Evolutionary conservation across 495 filamentous ascomycete species (phyloP), one percentile per base, ranked within the genome.

Genomic region (Extremus antarcticus): DNA sequence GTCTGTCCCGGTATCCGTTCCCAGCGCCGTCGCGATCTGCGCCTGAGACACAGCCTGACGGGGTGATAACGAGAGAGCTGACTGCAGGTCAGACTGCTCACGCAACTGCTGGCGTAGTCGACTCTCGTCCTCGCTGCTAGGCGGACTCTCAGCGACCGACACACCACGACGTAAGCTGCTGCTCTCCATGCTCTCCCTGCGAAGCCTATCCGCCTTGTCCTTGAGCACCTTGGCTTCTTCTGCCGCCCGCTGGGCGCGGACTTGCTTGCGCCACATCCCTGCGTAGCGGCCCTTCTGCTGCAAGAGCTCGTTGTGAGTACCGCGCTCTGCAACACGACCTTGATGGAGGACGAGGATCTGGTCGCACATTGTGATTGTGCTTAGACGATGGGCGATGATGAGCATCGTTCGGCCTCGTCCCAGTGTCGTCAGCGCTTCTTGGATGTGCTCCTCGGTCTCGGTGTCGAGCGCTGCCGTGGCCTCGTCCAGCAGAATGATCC

Each of bases 211-310:
- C 11, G 78, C 79, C 69, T 75, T 78, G 66, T 77, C 74, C 71
- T 54, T 74, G 66, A 65, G 73, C 61, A 65, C 74, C 74, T 46
- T 82, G 7, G 71, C 88, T 66, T 90, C 80, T 55, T 86, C 84
- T 0, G 84, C 83, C 1, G 89, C 91, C 55, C 79, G 78, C 69
- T 95, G 88, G 11, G 90, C 92, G 11, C 84, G 81, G 58, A 91
- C 89, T 65, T 98, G 92, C 68, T 94, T 94, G 65, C 82, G 80
- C 92, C 92, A 98, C 92, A 98, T 96, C 55, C 79, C 84, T 19
- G 85, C 80, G 63, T 98, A 98, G 35, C 83, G 77, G 23, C 88
- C 90, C 25, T 85, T 85, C 58, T 78, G 67, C 3, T 78, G 83
- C 1, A 97, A 74, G 1, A 98, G 76, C 58, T 94, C 82, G 41